These are phyloP conservation scores for Huiozyma naganishii DNA, from an alignment of 805 yeast genomes.

Conservation along the genomic window DNA sequence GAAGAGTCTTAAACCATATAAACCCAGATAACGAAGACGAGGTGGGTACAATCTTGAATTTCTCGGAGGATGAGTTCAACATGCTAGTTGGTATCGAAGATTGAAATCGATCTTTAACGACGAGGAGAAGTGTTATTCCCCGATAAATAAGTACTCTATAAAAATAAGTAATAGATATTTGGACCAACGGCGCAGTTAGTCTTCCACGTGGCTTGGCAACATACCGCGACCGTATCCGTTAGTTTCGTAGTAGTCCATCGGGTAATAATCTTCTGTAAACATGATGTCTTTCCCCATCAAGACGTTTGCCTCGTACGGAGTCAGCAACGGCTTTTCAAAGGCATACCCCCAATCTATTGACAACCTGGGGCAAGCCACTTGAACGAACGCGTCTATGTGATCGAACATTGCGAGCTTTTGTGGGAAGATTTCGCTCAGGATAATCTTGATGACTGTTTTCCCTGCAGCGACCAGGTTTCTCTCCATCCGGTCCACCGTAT, in stretches of 20 bases:
- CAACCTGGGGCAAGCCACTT: conserved; percentile 93
- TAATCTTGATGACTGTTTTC: conserved; percentile 63
- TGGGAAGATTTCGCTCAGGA: conserved; percentile 88
- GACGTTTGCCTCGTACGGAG: conserved; percentile 95
- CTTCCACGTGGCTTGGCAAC: conserved; percentile 36
- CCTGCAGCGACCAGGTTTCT: conserved; percentile 42
- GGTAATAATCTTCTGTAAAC: conserved; percentile 61
- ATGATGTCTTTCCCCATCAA: conserved; percentile 60
- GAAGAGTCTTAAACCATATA: conserved; percentile 27
- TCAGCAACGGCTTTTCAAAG: conserved; percentile 76
- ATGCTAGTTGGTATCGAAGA: conserved; percentile 59
- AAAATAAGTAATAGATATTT: neutral
- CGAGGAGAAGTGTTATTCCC: neutral
- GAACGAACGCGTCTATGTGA: conserved; percentile 89
- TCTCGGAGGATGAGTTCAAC: conserved; percentile 40
- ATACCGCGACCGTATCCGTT: conserved; percentile 90
- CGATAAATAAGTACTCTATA: neutral
- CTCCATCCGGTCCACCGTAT: conserved; percentile 62
- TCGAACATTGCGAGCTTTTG: conserved; percentile 84
- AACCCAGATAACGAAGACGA: conserved; percentile 12
- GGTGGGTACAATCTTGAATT: conserved; percentile 17
- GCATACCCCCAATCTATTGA: conserved; percentile 99
- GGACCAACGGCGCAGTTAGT: neutral
- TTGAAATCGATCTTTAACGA: neutral
- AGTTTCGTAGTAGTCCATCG: conserved; percentile 89